A percentile compares a stretch with the other conserved stretches of the same genome.
phyloP scores from a whole-genome alignment of 192 early-diverging fungal species.

The Gamsiella multidivaricata region DNA sequence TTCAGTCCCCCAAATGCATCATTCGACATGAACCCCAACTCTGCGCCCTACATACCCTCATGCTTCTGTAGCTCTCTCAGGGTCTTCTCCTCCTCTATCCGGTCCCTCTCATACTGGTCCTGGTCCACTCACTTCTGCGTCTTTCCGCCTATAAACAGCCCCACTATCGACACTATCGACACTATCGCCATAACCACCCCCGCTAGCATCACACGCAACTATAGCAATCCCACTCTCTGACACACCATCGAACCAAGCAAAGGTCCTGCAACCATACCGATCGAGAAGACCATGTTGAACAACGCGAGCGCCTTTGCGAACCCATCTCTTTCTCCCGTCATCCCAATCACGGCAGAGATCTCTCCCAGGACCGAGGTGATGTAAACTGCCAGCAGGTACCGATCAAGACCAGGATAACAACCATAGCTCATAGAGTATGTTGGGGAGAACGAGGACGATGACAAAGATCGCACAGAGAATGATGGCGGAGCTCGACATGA shows the following conservation, averaged over 20 bases:
- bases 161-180: constrained; percentile 21
- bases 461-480: constrained; percentile 17
- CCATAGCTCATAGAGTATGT: constrained; percentile 40
- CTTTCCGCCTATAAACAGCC: constrained; percentile 36
- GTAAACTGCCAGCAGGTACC: constrained; percentile 46
- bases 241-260: constrained; percentile 29
- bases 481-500: constrained; percentile 32
- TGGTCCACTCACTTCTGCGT: constrained; percentile 27
- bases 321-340: constrained; percentile 51
- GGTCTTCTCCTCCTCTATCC: constrained; percentile 6
- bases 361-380: constrained; percentile 58
- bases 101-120: constrained; percentile 25
- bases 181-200: constrained; percentile 8
- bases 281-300: constrained; percentile 57
- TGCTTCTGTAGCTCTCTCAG: constrained; percentile 14
- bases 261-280: constrained; percentile 33
- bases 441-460: constrained; percentile 21
- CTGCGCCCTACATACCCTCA: too few relatives aligned
- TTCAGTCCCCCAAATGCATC: too few relatives aligned
- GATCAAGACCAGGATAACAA: constrained; percentile 49
- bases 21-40: too few relatives aligned
- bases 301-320: constrained; percentile 56
- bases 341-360: constrained; percentile 49
- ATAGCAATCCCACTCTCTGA: constrained; percentile 28
- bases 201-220: constrained; percentile 31